A percentile compares a stretch with the other conserved stretches of the same genome.
phyloP scores from a whole-genome alignment of 257 asterid genomes.

The Solanum gracilifrons region DNA sequence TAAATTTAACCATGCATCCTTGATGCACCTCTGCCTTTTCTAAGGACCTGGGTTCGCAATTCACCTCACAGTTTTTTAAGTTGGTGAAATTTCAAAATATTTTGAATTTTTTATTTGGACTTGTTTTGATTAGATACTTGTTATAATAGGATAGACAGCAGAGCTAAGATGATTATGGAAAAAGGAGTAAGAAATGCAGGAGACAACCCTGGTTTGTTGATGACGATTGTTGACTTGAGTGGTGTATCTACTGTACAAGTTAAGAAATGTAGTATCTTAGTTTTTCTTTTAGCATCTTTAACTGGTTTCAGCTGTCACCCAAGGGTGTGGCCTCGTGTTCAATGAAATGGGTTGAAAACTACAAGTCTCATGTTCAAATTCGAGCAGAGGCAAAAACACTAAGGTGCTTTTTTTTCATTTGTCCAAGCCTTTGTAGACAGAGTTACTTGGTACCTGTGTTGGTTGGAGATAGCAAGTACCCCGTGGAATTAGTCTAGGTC shows the following conservation, averaged over 20 bases:
- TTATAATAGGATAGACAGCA: neutral
- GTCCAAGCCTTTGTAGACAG: neutral
- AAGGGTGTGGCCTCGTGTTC: neutral
- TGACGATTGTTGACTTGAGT: neutral
- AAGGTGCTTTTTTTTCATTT: neutral
- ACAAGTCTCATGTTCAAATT: neutral
- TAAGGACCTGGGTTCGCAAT: neutral
- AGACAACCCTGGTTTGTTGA: neutral
- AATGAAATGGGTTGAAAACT: neutral
- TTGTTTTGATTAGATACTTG: neutral
- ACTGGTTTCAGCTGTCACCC: neutral
- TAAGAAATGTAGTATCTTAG: neutral
- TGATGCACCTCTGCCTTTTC: neutral
- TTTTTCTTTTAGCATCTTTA: neutral
- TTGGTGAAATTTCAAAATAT: neutral
- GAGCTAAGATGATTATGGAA: neutral
- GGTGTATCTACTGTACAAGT: neutral
- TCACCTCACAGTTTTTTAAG: neutral
- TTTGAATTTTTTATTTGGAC: neutral
- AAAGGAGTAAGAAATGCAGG: neutral
- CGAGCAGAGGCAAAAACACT: neutral
- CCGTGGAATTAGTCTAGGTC: neutral
- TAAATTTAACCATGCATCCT: neutral
- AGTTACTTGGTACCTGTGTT: neutral
- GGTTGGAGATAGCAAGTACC: neutral